Conservation (phyloP, 345 rosid genomes). For the Citrus maxima region DNA sequence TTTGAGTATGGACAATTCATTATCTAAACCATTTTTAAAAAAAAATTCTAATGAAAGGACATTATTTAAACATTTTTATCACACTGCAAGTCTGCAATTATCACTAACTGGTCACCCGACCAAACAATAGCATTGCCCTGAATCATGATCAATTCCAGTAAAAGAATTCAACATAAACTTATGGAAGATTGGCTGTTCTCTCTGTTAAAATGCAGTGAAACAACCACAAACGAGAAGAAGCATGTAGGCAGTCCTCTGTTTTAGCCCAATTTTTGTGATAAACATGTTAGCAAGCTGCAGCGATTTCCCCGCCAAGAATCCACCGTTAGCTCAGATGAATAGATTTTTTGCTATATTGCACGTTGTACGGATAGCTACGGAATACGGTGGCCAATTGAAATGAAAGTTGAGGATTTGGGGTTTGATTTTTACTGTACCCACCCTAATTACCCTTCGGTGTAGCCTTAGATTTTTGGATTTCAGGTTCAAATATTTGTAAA, state of each 20-base stretch:
- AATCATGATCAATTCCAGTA: neutral
- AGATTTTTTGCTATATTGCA: neutral
- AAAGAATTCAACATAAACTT: conserved; percentile 5
- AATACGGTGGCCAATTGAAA: too few relatives aligned
- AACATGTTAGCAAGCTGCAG: neutral
- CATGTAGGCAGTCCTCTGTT: neutral
- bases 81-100: neutral
- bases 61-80: neutral
- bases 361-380: too few relatives aligned
- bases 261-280: neutral
- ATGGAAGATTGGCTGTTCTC: conserved; percentile 13
- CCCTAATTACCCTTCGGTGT: neutral
- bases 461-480: conserved; percentile 27
- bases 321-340: neutral
- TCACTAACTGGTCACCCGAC: neutral
- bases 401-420: neutral
- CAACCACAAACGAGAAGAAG: neutral
- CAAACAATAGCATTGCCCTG: neutral
- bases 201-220: neutral
- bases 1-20: too few relatives aligned
- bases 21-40: too few relatives aligned
- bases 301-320: neutral
- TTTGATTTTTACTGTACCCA: neutral
- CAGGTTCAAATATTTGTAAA: conserved; percentile 4
- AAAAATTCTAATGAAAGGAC: too few relatives aligned